These are phyloP conservation scores for Microbotryum saponariae DNA, from an alignment of 1,284 basidiomycete genomes.

Conservation along the genomic window DNA sequence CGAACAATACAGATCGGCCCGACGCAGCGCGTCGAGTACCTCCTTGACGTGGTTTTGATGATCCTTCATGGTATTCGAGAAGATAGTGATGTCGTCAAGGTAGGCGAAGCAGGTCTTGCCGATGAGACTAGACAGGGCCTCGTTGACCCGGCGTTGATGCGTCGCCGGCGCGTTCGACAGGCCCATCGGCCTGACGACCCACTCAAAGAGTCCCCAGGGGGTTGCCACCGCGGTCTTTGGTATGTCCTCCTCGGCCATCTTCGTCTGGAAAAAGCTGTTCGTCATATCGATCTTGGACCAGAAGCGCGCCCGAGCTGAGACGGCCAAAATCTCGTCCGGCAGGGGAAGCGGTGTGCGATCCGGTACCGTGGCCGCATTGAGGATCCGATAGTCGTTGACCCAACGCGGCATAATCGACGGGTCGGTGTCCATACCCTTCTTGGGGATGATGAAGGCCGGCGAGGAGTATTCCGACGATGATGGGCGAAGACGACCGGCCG, in stretches of 20 bases:
- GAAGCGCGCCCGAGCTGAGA: constrained; percentile 27
- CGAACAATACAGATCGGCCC: constrained; percentile 35
- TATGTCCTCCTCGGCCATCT: constrained; percentile 42
- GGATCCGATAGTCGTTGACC: constrained; percentile 17
- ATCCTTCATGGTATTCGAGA: constrained; percentile 42
- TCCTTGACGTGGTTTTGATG: constrained; percentile 31
- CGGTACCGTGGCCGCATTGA: constrained; percentile 25
- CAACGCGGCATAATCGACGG: constrained; percentile 10
- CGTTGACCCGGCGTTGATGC: constrained; percentile 33
- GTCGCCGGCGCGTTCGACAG: constrained; percentile 42
- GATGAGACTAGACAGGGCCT: constrained; percentile 13
- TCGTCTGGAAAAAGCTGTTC: constrained; percentile 45
- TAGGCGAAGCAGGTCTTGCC: constrained; percentile 34
- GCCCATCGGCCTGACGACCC: constrained; percentile 47
- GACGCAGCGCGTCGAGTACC: constrained; percentile 35
- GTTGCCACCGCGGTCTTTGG: constrained; percentile 44
- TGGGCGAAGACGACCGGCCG: not conserved
- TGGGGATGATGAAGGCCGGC: too few relatives aligned
- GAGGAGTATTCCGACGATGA: too few relatives aligned
- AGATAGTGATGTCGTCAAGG: constrained; percentile 48
- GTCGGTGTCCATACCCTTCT: constrained; percentile 1
- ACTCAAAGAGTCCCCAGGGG: constrained; percentile 44
- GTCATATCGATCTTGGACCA: constrained; percentile 46
- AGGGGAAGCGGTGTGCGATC: constrained; percentile 21
- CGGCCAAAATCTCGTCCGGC: constrained; percentile 13